These are phyloP conservation scores for Helicostylum pulchrum DNA, from an alignment of 192 early-diverging fungal genomes.

Conservation along the genomic window DNA sequence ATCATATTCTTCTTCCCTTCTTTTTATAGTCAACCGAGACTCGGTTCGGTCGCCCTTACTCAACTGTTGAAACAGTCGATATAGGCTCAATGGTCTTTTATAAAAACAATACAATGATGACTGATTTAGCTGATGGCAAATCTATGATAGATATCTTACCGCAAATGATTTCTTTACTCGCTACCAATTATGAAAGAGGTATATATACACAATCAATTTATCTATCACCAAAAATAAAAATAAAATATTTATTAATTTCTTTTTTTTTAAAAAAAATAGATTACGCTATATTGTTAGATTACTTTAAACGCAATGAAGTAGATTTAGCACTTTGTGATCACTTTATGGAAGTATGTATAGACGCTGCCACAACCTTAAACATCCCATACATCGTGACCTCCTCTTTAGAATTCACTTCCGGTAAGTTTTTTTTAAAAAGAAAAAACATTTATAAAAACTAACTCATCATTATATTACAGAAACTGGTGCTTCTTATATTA, in stretches of 20 bases:
- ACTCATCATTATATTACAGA: not conserved
- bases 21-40: too few species aligned
- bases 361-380: conserved; percentile 5
- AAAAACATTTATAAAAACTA: not conserved
- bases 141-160: not conserved
- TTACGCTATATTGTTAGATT: not conserved
- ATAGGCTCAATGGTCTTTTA: not conserved
- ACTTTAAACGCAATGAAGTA: not conserved
- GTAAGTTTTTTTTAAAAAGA: not conserved
- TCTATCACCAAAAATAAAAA: not conserved
- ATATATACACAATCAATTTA: not conserved
- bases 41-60: not conserved
- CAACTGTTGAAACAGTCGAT: not conserved
- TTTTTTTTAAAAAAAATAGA: not conserved
- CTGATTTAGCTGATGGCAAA: not conserved
- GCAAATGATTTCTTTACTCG: not conserved
- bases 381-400: conserved; percentile 29
- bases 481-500: not conserved
- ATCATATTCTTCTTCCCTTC: too few species aligned
- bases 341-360: conserved; percentile 19
- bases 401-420: conserved; percentile 1
- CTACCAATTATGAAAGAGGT: not conserved
- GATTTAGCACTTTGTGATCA: conserved; percentile 24
- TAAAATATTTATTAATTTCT: not conserved
- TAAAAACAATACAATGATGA: not conserved